Percentiles rank a stretch among this genome's conserved stretches.
These are phyloP conservation scores for Waitea zeae DNA, from an alignment of 1,284 basidiomycete genomes.

Conservation along the genomic window DNA sequence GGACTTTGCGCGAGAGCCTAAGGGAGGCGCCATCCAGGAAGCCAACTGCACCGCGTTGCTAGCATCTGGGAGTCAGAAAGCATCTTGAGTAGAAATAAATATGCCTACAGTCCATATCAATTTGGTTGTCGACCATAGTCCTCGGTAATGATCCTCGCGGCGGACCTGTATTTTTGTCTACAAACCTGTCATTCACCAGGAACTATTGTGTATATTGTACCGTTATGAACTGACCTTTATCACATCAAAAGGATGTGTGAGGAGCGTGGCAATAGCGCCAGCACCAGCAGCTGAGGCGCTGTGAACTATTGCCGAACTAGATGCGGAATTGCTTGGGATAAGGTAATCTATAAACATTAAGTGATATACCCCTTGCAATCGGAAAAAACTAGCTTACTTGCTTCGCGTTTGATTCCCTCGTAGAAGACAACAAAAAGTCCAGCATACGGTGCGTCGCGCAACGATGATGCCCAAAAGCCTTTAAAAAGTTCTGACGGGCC, in stretches of 20 bases:
- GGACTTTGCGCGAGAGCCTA: conserved; percentile 72
- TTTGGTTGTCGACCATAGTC: conserved; percentile 41
- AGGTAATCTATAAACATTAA: conserved; percentile 11
- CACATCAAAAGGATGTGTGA: conserved; percentile 83
- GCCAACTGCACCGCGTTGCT: conserved; percentile 64
- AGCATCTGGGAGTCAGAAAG: conserved; percentile 4
- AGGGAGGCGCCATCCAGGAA: conserved; percentile 81
- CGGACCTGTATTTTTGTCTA: conserved; percentile 85
- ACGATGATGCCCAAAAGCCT: conserved; percentile 79
- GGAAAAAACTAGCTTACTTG: conserved; percentile 24
- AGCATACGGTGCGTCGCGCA: conserved; percentile 92
- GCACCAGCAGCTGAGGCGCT: conserved; percentile 54
- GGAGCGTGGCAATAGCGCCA: conserved; percentile 64
- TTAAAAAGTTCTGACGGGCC: conserved; percentile 77
- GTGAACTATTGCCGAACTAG: conserved; percentile 30
- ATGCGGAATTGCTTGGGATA: conserved; percentile 20
- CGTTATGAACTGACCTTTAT: conserved; percentile 44
- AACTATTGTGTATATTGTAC: neutral
- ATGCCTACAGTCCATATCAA: conserved; percentile 51
- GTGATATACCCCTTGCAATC: neutral
- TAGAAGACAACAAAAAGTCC: conserved; percentile 89
- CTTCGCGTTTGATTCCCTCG: conserved; percentile 65
- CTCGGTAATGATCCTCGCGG: conserved; percentile 52
- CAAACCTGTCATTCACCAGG: conserved; percentile 1
- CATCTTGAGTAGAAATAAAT: conserved; percentile 1